phyloP scores from a whole-genome alignment of 2,329 filamentous ascomycete species.

The Sclerotinia spermophila region DNA sequence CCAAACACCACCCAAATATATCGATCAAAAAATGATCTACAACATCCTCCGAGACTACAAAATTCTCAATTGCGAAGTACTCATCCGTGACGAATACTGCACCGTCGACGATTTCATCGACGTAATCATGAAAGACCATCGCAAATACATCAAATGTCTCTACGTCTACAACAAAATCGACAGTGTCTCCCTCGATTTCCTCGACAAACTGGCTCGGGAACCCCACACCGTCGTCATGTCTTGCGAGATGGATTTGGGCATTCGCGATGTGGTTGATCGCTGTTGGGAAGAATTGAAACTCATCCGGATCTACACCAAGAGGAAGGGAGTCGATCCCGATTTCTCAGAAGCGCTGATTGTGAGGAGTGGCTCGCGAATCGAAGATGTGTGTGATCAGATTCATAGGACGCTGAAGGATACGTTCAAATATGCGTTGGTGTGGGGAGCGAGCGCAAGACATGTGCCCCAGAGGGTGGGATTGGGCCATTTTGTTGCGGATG shows the following conservation, averaged over 20 bases:
- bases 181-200: conserved; percentile 85
- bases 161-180: conserved; percentile 99
- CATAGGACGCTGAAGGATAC: conserved; percentile 94
- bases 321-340: conserved; percentile 85
- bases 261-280: conserved; percentile 87
- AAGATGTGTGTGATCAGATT: conserved; percentile 95
- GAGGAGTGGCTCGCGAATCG: conserved; percentile 79
- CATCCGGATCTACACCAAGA: conserved; percentile 94
- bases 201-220: conserved; percentile 88
- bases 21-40: conserved; percentile 97
- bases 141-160: conserved; percentile 90
- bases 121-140: conserved; percentile 98
- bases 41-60: conserved; percentile 99
- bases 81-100: conserved; percentile 89
- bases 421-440: conserved; percentile 97
- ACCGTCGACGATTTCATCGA: conserved; percentile 99
- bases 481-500: conserved; percentile 70
- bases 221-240: conserved; percentile 95
- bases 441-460: conserved; percentile 94
- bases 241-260: conserved; percentile 90
- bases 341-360: conserved; percentile 94
- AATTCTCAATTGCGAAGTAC: conserved; percentile 94
- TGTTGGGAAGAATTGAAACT: conserved; percentile 92
- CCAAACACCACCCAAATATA: conserved; percentile 76
- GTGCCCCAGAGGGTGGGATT: conserved; percentile 90